Evolutionary conservation across 2,329 filamentous ascomycete species (phyloP).

Genomic region (Pleoardoris graminearum): DNA sequence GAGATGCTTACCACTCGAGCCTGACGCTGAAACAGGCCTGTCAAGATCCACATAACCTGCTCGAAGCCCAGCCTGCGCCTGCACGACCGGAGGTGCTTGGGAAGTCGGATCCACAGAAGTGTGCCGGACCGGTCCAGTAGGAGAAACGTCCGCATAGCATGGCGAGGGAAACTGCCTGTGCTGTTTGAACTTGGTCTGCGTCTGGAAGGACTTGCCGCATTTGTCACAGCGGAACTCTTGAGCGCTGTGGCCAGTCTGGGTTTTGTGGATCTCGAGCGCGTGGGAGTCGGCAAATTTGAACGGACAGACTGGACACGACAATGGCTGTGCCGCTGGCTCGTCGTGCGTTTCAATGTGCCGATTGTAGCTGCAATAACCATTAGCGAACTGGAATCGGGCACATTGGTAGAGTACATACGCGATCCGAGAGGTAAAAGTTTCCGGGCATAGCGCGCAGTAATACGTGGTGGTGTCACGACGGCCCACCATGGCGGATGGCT

Average conservation of each 20-base stretch:
- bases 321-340: conserved; percentile 4
- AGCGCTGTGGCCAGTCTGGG: conserved; percentile 15
- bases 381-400: neutral
- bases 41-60: conserved; percentile 17
- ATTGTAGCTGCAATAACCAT: neutral
- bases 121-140: conserved; percentile 8
- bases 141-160: conserved; percentile 11
- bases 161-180: conserved; percentile 15
- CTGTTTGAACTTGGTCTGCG: neutral
- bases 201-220: conserved; percentile 10
- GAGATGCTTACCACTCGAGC: neutral
- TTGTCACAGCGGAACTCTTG: conserved; percentile 6
- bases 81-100: too few relatives aligned
- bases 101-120: neutral
- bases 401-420: neutral
- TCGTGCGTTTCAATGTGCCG: conserved; percentile 20
- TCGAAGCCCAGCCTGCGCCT: neutral
- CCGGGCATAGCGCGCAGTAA: neutral
- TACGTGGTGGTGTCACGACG: neutral
- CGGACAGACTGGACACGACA: conserved; percentile 18
- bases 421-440: neutral
- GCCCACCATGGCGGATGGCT: neutral
- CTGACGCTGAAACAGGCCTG: neutral
- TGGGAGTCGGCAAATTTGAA: conserved; percentile 23
- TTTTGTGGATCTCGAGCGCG: conserved; percentile 26